phyloP scores from a whole-genome alignment of 495 filamentous ascomycete genomes.

The Penicillium egyptiacum region DNA sequence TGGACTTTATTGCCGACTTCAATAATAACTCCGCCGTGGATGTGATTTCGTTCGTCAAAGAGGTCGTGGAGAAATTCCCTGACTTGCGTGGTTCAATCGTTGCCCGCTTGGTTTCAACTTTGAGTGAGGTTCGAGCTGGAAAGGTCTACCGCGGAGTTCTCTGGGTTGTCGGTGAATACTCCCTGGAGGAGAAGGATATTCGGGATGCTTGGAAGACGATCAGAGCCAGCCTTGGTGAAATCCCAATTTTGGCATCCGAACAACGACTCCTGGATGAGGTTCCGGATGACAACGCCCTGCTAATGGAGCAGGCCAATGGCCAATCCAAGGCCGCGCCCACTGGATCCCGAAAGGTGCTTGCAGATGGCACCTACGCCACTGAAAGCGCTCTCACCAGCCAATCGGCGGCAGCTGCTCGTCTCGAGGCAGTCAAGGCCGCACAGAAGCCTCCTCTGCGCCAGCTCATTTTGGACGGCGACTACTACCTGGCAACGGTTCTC shows the following conservation, averaged over 20 bases:
- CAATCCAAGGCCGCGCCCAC: conserved; percentile 76
- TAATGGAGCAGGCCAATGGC: conserved; percentile 77
- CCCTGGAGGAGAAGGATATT: conserved; percentile 89
- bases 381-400: conserved; percentile 94
- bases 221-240: conserved; percentile 90
- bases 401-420: conserved; percentile 81
- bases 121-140: conserved; percentile 91
- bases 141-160: conserved; percentile 96
- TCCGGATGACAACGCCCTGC: conserved; percentile 63
- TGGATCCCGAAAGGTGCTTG: conserved; percentile 86
- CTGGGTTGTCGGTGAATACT: conserved; percentile 98
- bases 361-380: conserved; percentile 96
- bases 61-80: conserved; percentile 98
- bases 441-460: conserved; percentile 95
- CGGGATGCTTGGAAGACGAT: conserved; percentile 97
- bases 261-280: conserved; percentile 83
- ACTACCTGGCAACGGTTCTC: conserved; percentile 92
- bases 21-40: conserved; percentile 96
- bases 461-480: conserved; percentile 95
- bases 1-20: conserved; percentile 99
- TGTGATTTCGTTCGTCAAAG: conserved; percentile 97
- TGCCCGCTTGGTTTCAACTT: conserved; percentile 80
- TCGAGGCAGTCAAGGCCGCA: conserved; percentile 95
- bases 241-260: conserved; percentile 94
- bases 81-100: conserved; percentile 83